Evolutionary conservation across 352 stramenopile species (phyloP), one percentile per base, ranked within the genome.

Genomic region (Pythium monospermum): DNA sequence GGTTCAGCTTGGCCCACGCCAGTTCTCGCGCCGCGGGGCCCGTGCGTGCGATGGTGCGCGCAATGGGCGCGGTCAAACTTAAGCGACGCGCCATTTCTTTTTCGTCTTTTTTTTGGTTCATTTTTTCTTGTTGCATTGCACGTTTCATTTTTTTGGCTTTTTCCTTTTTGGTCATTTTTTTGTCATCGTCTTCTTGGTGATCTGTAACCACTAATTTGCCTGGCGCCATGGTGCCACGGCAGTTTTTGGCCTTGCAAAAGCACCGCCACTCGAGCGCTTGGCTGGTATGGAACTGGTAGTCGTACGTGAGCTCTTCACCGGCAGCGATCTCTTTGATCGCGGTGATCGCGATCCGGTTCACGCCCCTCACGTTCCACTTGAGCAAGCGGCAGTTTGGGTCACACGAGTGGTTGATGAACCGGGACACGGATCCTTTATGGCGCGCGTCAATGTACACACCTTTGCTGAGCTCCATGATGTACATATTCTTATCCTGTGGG

Each of bases 361-460:
- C 71, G 33, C 91, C 94, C 35, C 80, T 83, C 26, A 98, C 94
- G 47, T 91, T 95, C 95, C 95, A 98, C 62, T 96, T 96, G 58
- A 98, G 71, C 30, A 98, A 67, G 13, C 87, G 79, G 64, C 93
- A 98, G 64, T 98, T 99, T 0, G 96, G 96, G 27, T 97, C 85
- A 59, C 94, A 99, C 11, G 87, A 96, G 69, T 99, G 96, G 67
- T 99, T 98, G 65, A 98, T 98, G 68, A 98, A 98, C 22, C 96
- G 85, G 19, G 94, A 97, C 22, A 97, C 83, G 49, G 91, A 95
- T 18, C 96, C 96, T 56, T 95, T 88, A 55, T 92, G 84, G 5
- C 91, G 82, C 19, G 95, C 96, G 68, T 99, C 96, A 35, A 99
- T 97, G 70, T 96, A 98, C 67, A 88, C 90, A 35, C 87, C 85